Percentiles rank a stretch among this genome's conserved stretches.
phyloP scores from a whole-genome alignment of 495 filamentous ascomycete genomes.

The Penicillium malachiteum region DNA sequence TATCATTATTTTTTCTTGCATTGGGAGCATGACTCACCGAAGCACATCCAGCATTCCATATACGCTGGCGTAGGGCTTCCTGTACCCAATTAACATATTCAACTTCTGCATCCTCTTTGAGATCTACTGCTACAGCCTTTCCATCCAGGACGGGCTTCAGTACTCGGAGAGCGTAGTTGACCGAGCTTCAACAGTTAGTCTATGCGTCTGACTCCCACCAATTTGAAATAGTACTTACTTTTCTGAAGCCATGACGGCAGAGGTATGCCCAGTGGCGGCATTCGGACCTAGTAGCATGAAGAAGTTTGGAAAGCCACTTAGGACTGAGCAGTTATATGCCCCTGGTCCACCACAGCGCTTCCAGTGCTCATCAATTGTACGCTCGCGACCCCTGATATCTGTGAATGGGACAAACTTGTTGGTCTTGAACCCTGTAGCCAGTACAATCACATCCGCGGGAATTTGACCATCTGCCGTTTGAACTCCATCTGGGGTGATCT shows the following conservation, averaged over 20 bases:
- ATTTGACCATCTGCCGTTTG: slow-evolving; percentile 17
- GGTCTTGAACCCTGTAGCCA: slow-evolving; percentile 51
- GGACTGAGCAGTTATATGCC: slow-evolving; percentile 53
- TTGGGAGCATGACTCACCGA: slow-evolving; percentile 26
- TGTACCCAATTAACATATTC: slow-evolving; percentile 42
- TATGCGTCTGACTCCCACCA: background rate
- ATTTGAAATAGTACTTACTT: slow-evolving; percentile 28
- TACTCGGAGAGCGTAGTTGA: background rate
- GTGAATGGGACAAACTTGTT: slow-evolving; percentile 39
- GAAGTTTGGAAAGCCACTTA: slow-evolving; percentile 60
- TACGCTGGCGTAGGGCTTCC: slow-evolving; percentile 34
- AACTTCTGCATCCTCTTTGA: background rate
- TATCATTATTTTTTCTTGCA: slow-evolving; percentile 10
- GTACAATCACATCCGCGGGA: slow-evolving; percentile 50
- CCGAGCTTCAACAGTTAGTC: background rate
- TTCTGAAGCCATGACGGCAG: slow-evolving; percentile 51
- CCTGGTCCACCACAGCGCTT: slow-evolving; percentile 44
- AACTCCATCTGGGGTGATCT: background rate
- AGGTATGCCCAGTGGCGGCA: slow-evolving; percentile 56
- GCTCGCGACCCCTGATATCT: slow-evolving; percentile 30
- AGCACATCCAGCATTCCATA: slow-evolving; percentile 47
- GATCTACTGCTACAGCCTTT: background rate
- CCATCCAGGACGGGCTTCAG: background rate
- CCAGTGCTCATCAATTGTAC: slow-evolving; percentile 33
- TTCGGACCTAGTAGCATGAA: slow-evolving; percentile 60